phyloP scores from a whole-genome alignment of 352 stramenopile species.

The Phytophthora melonis region DNA sequence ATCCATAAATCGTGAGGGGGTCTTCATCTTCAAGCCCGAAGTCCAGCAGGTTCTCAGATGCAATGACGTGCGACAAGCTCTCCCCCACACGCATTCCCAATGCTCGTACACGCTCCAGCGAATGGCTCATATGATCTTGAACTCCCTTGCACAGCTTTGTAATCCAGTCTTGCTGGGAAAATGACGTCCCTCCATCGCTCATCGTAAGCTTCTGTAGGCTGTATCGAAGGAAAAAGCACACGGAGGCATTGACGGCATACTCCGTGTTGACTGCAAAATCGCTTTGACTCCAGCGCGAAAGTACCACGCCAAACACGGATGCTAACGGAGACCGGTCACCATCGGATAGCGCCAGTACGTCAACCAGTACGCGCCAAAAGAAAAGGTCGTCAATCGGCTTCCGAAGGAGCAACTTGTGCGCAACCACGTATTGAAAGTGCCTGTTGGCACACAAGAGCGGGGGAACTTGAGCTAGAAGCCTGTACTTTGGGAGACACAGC shows the following conservation, averaged over 20 bases:
- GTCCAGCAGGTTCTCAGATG: constrained; percentile 66
- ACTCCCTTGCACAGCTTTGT: constrained; percentile 77
- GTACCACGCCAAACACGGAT: constrained; percentile 64
- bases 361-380: constrained; percentile 59
- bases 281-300: constrained; percentile 65
- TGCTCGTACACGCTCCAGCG: constrained; percentile 57
- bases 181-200: constrained; percentile 15
- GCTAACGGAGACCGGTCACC: constrained; percentile 34
- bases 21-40: constrained; percentile 65
- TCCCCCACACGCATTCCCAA: constrained; percentile 81
- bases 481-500: constrained; percentile 55
- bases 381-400: constrained; percentile 59
- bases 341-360: constrained; percentile 38
- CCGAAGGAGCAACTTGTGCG: constrained; percentile 68
- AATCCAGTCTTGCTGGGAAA: constrained; percentile 63
- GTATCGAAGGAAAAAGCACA: constrained; percentile 77
- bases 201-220: constrained; percentile 47
- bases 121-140: constrained; percentile 78
- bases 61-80: constrained; percentile 66
- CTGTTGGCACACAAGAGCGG: constrained; percentile 43
- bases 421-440: constrained; percentile 73
- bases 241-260: constrained; percentile 63
- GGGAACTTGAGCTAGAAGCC: constrained; percentile 56
- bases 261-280: constrained; percentile 61
- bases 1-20: constrained; percentile 49